Base-by-base conservation (phyloP, 2,329 filamentous ascomycete genomes). In the Beauveria brongniartii region DNA sequence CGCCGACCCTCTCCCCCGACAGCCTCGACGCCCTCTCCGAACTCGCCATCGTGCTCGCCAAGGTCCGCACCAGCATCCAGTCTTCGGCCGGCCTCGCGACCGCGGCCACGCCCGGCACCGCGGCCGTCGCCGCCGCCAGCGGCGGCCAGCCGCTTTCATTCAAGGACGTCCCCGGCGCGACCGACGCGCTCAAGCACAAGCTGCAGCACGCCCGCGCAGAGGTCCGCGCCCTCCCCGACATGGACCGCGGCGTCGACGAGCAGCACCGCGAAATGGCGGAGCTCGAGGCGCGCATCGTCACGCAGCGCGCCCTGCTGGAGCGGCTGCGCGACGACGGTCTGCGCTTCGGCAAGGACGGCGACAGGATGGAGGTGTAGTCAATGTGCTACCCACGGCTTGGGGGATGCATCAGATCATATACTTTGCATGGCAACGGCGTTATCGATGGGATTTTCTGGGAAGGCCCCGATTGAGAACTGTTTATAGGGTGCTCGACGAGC, bases 21-120 rank as follows among this genome's bases (percentile, higher is more conserved):
- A 85, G 86, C 55, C 91, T 97, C 76, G 92, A 96, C 77, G 85
- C 91, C 67, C 83, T 96, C 59, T 91, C 92, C 28, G 86, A 92
- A 69, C 84, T 97, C 59, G 87, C 91, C 69, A 81, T 86, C 62
- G 84, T 96, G 66, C 85, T 97, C 63, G 80, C 85, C 65, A 89
- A 90, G 55, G 82, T 97, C 20, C 84, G 89, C 66, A 70, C 73
- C 43, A 79, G 77, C 18, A 74, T 78, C 67, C 67, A 77, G 69
- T 71, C 75, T 51, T 73, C 73, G 12, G 67, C 75, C 44, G 71
- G 76, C 58, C 69, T 76, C 54, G 73, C 74, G 50, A 71, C 72
- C 6, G 75, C 73, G 54, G 73, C 71, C 55, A 76, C 77, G 46
- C 69, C 72, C 41, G 22, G 55, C 59, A 63, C 64, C 71, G 61